Base-by-base conservation (phyloP, 140 eudicot genomes). In the Ambrosia hybrid region DNA sequence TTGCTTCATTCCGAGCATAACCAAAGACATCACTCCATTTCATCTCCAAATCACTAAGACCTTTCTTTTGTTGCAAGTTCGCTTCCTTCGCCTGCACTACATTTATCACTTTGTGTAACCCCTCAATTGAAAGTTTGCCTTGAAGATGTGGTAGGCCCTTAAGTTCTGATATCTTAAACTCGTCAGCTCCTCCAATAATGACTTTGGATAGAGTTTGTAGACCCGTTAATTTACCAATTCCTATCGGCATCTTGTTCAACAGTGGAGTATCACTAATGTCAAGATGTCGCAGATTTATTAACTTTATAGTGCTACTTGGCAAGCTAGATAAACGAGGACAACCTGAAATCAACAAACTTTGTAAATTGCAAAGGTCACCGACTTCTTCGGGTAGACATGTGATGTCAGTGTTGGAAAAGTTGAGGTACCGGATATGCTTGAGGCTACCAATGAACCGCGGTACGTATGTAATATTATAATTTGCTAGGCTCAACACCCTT, bases 211-310 rank as follows among this genome's bases (percentile, higher is more conserved):
- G 70, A 14, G 70, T 64, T 70, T 57, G 84, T 5, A 85, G 75
- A 51, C 60, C 15, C 21, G 21, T 78, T 67, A 85, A 51, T 21
- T 51, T 60, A 36, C 83, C 80, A 9, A 89, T 56, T 5, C 80
- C 78, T 13, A 9, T 3, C 0, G 87, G 86, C 81, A 69, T 79
- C 73, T 74, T 70, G 38, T 15, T 57, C 65, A 83, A 57, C 33
- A 41, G 4, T 39, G 64, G 60, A 53, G 83, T 81, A 45, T 76
- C 74, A 5, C 74, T 57, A 6, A 84, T 70, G 41, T 84, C 88
- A 17, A 89, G 83, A 74, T 81, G 84, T 5, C 83, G 80, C 6
- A 89, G 65, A 70, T 74, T 73, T 16, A 75, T 48, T 41, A 89
- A 71, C 49, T 72, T 82, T 36, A 51, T 41, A 51, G 78, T 52